Conservation (phyloP, 768 basidiomycete species). For the Termitomyces sp. region DNA sequence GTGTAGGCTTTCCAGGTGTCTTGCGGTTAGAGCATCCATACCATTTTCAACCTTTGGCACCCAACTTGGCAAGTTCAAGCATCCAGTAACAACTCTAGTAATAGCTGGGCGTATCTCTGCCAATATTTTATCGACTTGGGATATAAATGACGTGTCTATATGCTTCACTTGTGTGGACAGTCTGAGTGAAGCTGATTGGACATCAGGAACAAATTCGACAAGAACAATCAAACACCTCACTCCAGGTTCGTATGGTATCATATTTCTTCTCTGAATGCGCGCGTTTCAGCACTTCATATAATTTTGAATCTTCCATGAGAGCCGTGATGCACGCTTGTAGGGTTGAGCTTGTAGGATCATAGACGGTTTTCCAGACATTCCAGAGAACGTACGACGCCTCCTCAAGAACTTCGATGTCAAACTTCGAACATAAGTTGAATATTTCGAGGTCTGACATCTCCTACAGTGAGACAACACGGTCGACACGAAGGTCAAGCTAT, state of each 20-base stretch:
- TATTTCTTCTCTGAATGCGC: constrained; percentile 25
- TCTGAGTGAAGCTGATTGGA: background rate
- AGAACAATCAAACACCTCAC: constrained; percentile 13
- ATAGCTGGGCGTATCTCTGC: constrained; percentile 25
- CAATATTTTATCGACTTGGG: constrained; percentile 18
- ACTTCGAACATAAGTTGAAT: constrained; percentile 22
- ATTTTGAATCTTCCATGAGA: constrained; percentile 21
- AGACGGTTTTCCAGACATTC: constrained; percentile 28
- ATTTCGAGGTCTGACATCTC: constrained; percentile 25
- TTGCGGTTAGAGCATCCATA: constrained; percentile 15
- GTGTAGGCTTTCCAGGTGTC: constrained; percentile 22
- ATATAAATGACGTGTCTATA: constrained; percentile 6
- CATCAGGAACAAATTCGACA: background rate
- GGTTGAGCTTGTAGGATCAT: constrained; percentile 20
- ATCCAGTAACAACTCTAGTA: constrained; percentile 25
- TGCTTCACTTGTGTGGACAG: constrained; percentile 10
- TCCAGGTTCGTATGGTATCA: constrained; percentile 21
- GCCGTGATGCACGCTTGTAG: constrained; percentile 28
- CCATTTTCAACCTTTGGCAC: constrained; percentile 13
- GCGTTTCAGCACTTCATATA: constrained; percentile 27
- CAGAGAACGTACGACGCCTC: constrained; percentile 36
- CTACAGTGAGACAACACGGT: background rate
- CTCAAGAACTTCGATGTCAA: constrained; percentile 30
- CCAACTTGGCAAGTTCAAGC: constrained; percentile 28
- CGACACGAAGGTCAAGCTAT: background rate